Percentiles rank a stretch among this genome's conserved stretches.
Conservation (phyloP, 805 yeast genomes). For the Metschnikowia dekortorum region DNA sequence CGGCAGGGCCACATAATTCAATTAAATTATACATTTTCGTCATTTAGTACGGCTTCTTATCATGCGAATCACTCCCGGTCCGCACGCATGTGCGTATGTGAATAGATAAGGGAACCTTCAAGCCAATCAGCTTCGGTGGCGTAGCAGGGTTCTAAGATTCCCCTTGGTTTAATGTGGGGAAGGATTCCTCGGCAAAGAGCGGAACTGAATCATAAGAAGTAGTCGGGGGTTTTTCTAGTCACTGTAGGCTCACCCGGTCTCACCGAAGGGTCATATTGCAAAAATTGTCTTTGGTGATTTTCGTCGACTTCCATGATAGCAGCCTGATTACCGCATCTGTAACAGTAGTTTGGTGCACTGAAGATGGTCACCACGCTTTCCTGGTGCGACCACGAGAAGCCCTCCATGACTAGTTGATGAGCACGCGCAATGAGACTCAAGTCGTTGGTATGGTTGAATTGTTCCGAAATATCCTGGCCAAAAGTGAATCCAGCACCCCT, state of each 20-base stretch:
- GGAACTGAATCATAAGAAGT: constrained; percentile 60
- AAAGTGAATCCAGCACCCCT: constrained; percentile 98
- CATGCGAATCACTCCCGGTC: background rate
- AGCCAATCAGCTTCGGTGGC: background rate
- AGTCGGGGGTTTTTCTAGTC: constrained; percentile 94
- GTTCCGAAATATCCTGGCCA: constrained; percentile 93
- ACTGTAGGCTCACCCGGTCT: constrained; percentile 98
- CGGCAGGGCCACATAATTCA: background rate
- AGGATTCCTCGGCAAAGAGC: background rate
- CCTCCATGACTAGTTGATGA: constrained; percentile 97
- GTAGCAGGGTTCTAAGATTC: background rate
- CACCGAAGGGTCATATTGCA: constrained; percentile 94
- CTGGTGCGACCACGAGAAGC: constrained; percentile 91
- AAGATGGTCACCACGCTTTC: constrained; percentile 92
- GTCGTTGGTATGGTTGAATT: constrained; percentile 87
- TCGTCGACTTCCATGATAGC: constrained; percentile 98
- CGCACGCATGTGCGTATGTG: background rate
- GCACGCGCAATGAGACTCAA: constrained; percentile 86
- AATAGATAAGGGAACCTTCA: background rate
- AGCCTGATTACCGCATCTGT: constrained; percentile 97
- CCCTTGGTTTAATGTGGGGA: background rate
- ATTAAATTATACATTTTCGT: constrained; percentile 3
- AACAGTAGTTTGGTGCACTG: constrained; percentile 94
- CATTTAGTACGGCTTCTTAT: background rate
- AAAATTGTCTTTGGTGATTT: constrained; percentile 81